Percentiles rank a stretch among this genome's conserved stretches.
These are phyloP conservation scores for Phaeoacremonium minimum DNA, from an alignment of 2,329 filamentous ascomycete genomes.

Conservation along the genomic window DNA sequence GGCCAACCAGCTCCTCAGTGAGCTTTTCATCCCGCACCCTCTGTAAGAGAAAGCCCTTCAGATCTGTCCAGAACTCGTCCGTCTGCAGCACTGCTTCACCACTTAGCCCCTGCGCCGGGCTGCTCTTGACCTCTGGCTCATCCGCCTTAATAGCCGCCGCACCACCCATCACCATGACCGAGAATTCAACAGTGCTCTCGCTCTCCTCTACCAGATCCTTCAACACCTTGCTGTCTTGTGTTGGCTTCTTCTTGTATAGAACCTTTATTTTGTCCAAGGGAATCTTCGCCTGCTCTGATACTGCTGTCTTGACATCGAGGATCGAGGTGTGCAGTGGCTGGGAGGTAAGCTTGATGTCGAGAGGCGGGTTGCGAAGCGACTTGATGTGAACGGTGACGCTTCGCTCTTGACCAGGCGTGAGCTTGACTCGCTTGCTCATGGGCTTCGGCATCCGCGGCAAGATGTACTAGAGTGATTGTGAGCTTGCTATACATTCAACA, in stretches of 20 bases:
- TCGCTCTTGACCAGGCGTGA: slow-evolving; percentile 47
- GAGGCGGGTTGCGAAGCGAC: slow-evolving; percentile 70
- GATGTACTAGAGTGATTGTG: slow-evolving; percentile 51
- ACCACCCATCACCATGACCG: slow-evolving; percentile 54
- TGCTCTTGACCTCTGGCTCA: slow-evolving; percentile 30
- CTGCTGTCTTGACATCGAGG: slow-evolving; percentile 70
- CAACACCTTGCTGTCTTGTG: slow-evolving; percentile 71
- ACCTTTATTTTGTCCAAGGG: slow-evolving; percentile 79
- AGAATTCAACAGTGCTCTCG: slow-evolving; percentile 63
- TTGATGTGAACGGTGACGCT: slow-evolving; percentile 60
- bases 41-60: slow-evolving; percentile 76
- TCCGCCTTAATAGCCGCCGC: slow-evolving; percentile 24
- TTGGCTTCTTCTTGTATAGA: slow-evolving; percentile 82
- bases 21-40: slow-evolving; percentile 66
- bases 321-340: slow-evolving; percentile 67
- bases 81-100: slow-evolving; percentile 59
- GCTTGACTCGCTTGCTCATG: slow-evolving; percentile 26
- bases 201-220: slow-evolving; percentile 64
- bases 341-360: slow-evolving; percentile 62
- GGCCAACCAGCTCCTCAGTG: slow-evolving; percentile 57
- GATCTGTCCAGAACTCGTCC: slow-evolving; percentile 80
- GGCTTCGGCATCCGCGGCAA: slow-evolving; percentile 63
- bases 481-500: too few species aligned
- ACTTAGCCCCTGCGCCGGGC: slow-evolving; percentile 48
- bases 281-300: slow-evolving; percentile 59